These are phyloP conservation scores for Trichoderma reesei DNA, from an alignment of 495 filamentous ascomycete genomes.

Conservation along the genomic window DNA sequence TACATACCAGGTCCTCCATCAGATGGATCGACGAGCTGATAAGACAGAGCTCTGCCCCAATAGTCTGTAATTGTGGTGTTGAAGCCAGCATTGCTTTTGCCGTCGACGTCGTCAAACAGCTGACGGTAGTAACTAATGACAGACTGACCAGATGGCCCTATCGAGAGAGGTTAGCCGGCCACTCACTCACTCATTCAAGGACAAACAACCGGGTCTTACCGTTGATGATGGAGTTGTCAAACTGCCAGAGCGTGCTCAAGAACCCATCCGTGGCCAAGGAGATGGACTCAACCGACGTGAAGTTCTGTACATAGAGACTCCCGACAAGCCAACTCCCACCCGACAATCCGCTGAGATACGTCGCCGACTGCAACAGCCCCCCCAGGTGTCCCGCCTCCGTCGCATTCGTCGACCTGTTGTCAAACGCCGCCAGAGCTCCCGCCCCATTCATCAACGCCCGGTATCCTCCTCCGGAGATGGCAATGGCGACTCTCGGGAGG, in stretches of 20 bases:
- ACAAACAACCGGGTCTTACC: not conserved
- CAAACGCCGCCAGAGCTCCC: constrained; percentile 76
- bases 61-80: constrained; percentile 77
- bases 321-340: constrained; percentile 86
- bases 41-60: constrained; percentile 72
- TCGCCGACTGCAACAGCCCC: constrained; percentile 73
- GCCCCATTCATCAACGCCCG: constrained; percentile 81
- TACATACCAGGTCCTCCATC: constrained; percentile 53
- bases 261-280: not conserved
- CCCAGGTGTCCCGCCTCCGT: constrained; percentile 64
- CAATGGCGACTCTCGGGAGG: constrained; percentile 52
- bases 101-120: constrained; percentile 41
- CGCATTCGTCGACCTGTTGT: constrained; percentile 55
- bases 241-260: constrained; percentile 54
- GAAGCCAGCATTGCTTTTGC: constrained; percentile 63
- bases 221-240: constrained; percentile 63
- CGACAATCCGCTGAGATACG: constrained; percentile 79
- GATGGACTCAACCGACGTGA: constrained; percentile 51
- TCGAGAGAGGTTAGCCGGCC: not conserved
- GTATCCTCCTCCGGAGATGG: constrained; percentile 65
- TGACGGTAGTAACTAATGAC: not conserved
- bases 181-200: not conserved
- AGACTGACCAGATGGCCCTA: not conserved
- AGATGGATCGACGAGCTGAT: constrained; percentile 70
- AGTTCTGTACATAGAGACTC: constrained; percentile 87